Conservation (phyloP, 371 early-diverging fungal genomes). For the Umbelopsis sp. region DNA sequence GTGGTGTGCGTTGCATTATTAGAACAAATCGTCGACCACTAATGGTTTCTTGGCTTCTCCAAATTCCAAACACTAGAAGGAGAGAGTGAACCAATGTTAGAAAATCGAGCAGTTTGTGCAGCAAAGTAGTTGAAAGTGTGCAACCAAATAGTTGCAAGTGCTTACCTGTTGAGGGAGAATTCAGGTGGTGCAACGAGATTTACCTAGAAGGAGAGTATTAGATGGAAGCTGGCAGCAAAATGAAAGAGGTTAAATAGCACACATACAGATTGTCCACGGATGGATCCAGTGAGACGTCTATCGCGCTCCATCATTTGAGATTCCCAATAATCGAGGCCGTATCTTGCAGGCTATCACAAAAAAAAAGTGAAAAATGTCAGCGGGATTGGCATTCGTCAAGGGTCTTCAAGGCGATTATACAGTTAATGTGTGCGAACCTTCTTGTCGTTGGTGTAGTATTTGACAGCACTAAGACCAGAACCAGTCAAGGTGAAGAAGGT, state of each 20-base stretch:
- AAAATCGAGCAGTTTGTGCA: too few species aligned
- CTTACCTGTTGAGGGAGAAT: conserved; percentile 53
- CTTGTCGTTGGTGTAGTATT: conserved; percentile 47
- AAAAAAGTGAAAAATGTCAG: not conserved
- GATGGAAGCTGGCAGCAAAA: not conserved
- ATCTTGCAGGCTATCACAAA: conserved; percentile 33
- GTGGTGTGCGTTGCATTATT: conserved; percentile 5
- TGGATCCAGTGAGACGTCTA: conserved; percentile 53
- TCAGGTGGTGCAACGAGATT: conserved; percentile 44
- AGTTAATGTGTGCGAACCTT: conserved; percentile 31
- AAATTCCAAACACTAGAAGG: conserved; percentile 49
- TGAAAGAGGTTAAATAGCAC: conserved; percentile 8
- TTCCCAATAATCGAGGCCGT: conserved; percentile 49
- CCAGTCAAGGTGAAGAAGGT: conserved; percentile 43
- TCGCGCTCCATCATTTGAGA: conserved; percentile 61
- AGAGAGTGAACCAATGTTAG: too few species aligned
- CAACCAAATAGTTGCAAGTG: not conserved
- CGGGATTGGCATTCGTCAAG: not conserved
- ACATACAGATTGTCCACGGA: conserved; percentile 53
- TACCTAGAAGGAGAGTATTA: conserved; percentile 26
- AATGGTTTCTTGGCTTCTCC: conserved; percentile 44
- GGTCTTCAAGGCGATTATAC: not conserved
- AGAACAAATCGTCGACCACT: conserved; percentile 20
- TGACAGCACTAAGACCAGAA: conserved; percentile 40
- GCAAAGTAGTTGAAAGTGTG: too few species aligned